Evolutionary conservation across 2,329 filamentous ascomycete genomes (phyloP), one percentile per base, ranked within the genome.

Genomic region (Aspergillus sp.): DNA sequence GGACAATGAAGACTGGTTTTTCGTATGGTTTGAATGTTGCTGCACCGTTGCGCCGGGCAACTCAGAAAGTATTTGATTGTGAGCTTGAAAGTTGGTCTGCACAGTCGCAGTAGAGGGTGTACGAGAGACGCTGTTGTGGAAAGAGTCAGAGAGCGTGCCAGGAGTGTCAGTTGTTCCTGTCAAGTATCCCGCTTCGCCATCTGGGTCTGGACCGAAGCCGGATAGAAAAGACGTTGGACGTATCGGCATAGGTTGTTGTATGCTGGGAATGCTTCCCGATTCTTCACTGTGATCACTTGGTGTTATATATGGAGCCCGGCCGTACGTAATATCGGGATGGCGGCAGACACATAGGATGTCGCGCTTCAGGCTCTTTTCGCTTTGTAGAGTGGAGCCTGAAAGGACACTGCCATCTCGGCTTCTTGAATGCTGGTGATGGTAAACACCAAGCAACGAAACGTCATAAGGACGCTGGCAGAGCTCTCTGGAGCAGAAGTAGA

Each of bases 341-440:
- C 72, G 71, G 46, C 72, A 75, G 21, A 74, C 60, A 54, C 72
- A 71, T n/a, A 70, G 57, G n/a, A 74, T 73, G 17, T 75, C 73
- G 45, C 71, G 69, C 54, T 72, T 73, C 27, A 75, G 64, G 3
- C 69, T 71, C 31, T 66, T 67, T n/a, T 75, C 70, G 41, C 72
- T 75, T 40, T 70, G 68, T 60, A 72, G 67, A 59, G 70, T 76
- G 23, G 71, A 67, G 1, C 64, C 65, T 1, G 73, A 74, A 23
- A 67, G 61, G 27, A 74, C 66, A 44, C 71, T 74, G 24, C 65
- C 67, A 33, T 73, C 63, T 27, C 66, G 65, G 4, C 51, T 51
- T 17, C 51, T 51, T 17, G 61, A 45, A 24, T 52, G 54, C 17
- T 55, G 65, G 40, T 63, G 68, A 35, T 60, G 67, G 58, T 73